Percentiles rank a stretch among this genome's conserved stretches.
These are phyloP conservation scores for Leersia perrieri DNA, from an alignment of 176 grass and related monocot species.

Conservation along the genomic window DNA sequence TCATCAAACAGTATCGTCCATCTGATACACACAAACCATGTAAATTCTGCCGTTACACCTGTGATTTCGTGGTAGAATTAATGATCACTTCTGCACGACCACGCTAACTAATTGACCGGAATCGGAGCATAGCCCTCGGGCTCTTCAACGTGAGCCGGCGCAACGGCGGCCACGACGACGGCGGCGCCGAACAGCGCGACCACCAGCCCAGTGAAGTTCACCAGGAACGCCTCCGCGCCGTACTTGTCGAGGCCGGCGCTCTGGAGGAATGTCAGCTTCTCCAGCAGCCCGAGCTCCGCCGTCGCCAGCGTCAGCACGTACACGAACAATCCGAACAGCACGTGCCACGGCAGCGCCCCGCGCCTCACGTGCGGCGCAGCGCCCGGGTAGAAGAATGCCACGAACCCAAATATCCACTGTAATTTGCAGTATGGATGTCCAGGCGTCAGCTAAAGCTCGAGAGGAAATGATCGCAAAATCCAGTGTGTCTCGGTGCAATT, in stretches of 20 bases:
- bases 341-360: constrained; percentile 78
- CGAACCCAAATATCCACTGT: constrained; percentile 87
- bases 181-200: constrained; percentile 66
- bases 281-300: constrained; percentile 72
- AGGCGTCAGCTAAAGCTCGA: neutral
- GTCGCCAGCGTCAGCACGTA: constrained; percentile 80
- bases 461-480: neutral
- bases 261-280: constrained; percentile 95
- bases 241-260: constrained; percentile 67
- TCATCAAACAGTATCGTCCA: neutral
- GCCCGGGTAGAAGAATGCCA: constrained; percentile 72
- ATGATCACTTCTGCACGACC: neutral
- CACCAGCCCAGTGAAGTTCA: constrained; percentile 75
- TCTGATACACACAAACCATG: neutral
- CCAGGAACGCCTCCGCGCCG: constrained; percentile 69
- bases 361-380: constrained; percentile 47
- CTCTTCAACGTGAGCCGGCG: constrained; percentile 51
- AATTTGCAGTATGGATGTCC: neutral
- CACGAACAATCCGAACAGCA: constrained; percentile 78
- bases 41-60: neutral
- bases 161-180: constrained; percentile 57
- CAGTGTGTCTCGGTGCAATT: neutral
- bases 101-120: constrained; percentile 26
- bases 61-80: neutral
- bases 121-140: constrained; percentile 57